Percentiles rank a stretch among this genome's conserved stretches.
These are phyloP conservation scores for Aphanomyces cochlioides DNA, from an alignment of 352 stramenopile species.

Conservation along the genomic window DNA sequence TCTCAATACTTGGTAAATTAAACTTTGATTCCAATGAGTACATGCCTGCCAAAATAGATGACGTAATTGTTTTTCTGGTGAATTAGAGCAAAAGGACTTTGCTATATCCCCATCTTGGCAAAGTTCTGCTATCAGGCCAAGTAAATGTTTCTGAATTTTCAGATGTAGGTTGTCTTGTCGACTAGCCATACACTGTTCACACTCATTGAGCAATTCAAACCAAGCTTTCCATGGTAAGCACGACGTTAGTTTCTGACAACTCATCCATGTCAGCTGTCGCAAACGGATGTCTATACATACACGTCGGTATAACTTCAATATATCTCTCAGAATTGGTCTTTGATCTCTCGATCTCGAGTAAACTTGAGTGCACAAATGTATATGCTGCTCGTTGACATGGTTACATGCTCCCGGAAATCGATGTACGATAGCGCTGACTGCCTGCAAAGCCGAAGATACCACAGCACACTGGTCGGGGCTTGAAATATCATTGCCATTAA, in stretches of 20 bases:
- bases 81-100: background rate
- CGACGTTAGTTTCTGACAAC: background rate
- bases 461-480: too few species aligned
- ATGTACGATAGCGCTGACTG: background rate
- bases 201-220: constrained; percentile 14
- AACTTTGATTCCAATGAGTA: too few species aligned
- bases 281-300: background rate
- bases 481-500: background rate
- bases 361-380: background rate
- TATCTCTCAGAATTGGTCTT: background rate
- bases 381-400: background rate
- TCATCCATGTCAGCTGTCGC: constrained; percentile 9
- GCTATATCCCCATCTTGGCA: constrained; percentile 12
- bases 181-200: too few species aligned
- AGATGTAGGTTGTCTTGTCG: background rate
- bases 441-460: constrained; percentile 7
- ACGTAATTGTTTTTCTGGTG: too few species aligned
- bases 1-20: background rate
- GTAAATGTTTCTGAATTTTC: background rate
- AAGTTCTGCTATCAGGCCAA: constrained; percentile 20
- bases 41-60: too few species aligned
- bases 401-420: background rate
- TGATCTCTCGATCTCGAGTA: background rate
- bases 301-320: background rate
- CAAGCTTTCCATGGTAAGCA: constrained; percentile 16